phyloP scores from a whole-genome alignment of 1,284 basidiomycete species.

The Ceratobasidium sp. region DNA sequence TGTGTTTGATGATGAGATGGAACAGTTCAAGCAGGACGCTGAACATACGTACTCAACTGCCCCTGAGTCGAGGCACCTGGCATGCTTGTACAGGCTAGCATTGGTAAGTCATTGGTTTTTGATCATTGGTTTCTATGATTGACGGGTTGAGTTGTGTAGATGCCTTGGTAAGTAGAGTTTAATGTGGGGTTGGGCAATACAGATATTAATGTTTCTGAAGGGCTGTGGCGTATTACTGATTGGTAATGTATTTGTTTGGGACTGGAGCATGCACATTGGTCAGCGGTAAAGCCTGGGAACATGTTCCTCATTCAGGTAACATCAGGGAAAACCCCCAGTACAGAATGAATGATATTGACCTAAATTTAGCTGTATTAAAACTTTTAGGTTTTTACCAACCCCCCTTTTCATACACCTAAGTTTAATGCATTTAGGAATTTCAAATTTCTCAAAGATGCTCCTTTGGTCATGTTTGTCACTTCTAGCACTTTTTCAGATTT shows the following conservation, averaged over 20 bases:
- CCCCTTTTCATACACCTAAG: too few species aligned
- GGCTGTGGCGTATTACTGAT: slow-evolving; percentile 76
- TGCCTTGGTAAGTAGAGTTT: slow-evolving; percentile 75
- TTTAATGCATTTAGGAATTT: too few species aligned
- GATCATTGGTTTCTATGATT: slow-evolving; percentile 14
- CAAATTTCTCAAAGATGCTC: too few species aligned
- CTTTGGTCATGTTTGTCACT: too few species aligned
- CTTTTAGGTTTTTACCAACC: too few species aligned
- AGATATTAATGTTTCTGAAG: slow-evolving; percentile 55
- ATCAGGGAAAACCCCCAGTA: too few species aligned
- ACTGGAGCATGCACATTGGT: slow-evolving; percentile 81
- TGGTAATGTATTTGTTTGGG: slow-evolving; percentile 88
- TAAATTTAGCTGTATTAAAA: too few species aligned
- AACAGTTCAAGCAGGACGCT: slow-evolving; percentile 72
- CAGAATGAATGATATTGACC: too few species aligned
- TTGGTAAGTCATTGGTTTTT: slow-evolving; percentile 55
- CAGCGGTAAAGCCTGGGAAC: slow-evolving; percentile 69
- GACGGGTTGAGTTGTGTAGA: slow-evolving; percentile 61
- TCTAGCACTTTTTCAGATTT: too few species aligned
- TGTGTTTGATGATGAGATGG: slow-evolving; percentile 68
- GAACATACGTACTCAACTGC: slow-evolving; percentile 64
- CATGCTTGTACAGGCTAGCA: slow-evolving; percentile 42
- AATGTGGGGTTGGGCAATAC: not conserved
- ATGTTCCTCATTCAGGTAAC: slow-evolving; percentile 73
- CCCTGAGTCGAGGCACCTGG: slow-evolving; percentile 57